Conservation (phyloP, 192 early-diverging fungal genomes). For the Umbelopsis sp. region DNA sequence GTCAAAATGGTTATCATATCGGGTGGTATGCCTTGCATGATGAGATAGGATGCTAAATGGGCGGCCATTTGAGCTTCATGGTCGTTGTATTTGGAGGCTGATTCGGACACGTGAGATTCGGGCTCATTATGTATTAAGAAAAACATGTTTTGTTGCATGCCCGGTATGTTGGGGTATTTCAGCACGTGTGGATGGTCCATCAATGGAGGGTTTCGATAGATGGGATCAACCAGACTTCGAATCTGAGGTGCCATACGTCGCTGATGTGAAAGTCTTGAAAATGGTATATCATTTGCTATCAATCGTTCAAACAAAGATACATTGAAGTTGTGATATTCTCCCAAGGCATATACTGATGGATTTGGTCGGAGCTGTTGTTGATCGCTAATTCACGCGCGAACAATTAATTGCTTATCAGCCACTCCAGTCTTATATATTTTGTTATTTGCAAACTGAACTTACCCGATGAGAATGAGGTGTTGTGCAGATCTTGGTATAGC, state of each 20-base stretch:
- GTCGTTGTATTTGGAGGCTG: slow-evolving; percentile 48
- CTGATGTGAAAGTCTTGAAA: slow-evolving; percentile 46
- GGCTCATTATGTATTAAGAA: slow-evolving; percentile 52
- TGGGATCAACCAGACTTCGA: slow-evolving; percentile 49
- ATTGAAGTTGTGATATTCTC: slow-evolving; percentile 42
- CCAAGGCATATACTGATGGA: slow-evolving; percentile 51
- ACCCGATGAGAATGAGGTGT: slow-evolving; percentile 60
- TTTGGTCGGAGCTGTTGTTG: slow-evolving; percentile 60
- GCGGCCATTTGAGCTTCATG: slow-evolving; percentile 57
- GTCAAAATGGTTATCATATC: slow-evolving; percentile 58
- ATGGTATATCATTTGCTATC: slow-evolving; percentile 45
- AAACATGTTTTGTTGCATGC: slow-evolving; percentile 52
- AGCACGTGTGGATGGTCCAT: slow-evolving; percentile 46
- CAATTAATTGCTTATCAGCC: background rate
- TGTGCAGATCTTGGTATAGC: slow-evolving; percentile 50
- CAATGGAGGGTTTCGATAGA: slow-evolving; percentile 48
- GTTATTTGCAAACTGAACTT: slow-evolving; percentile 31
- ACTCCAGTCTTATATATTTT: background rate
- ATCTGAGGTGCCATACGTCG: slow-evolving; percentile 64
- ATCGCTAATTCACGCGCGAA: slow-evolving; percentile 38
- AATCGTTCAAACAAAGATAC: slow-evolving; percentile 61
- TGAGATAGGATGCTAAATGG: slow-evolving; percentile 47
- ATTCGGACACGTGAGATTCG: slow-evolving; percentile 45
- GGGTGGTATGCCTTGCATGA: slow-evolving; percentile 52
- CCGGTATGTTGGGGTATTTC: slow-evolving; percentile 42